A percentile compares a stretch with the other conserved stretches of the same genome.
These are phyloP conservation scores for Hypoxylon sp. DNA, from an alignment of 2,329 filamentous ascomycete genomes.

Conservation along the genomic window DNA sequence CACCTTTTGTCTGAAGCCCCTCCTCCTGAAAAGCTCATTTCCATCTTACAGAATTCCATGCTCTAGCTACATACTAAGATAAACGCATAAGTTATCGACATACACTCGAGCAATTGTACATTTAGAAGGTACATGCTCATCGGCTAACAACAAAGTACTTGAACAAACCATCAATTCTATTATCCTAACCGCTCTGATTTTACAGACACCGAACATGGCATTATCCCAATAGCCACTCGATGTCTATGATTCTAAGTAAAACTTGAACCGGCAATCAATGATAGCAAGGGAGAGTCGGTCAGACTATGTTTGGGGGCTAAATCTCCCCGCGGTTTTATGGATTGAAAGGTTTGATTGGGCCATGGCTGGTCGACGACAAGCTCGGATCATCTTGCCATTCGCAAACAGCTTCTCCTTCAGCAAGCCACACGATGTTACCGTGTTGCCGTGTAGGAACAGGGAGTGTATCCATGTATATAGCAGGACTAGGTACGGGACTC, in stretches of 20 bases:
- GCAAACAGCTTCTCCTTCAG: conserved; percentile 45
- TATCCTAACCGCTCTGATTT: conserved; percentile 19
- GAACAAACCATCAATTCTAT: conserved; percentile 17
- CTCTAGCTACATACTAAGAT: background rate
- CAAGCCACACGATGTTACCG: conserved; percentile 45
- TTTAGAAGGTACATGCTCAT: conserved; percentile 3
- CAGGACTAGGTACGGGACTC: conserved; percentile 22
- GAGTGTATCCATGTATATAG: conserved; percentile 15
- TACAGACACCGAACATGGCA: conserved; percentile 21
- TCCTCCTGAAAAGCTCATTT: background rate
- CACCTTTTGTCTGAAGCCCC: conserved; percentile 8
- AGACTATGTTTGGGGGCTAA: conserved; percentile 33
- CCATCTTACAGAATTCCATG: background rate
- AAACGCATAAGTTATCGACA: background rate
- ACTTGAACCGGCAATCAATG: conserved; percentile 19
- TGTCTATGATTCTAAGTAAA: conserved; percentile 4
- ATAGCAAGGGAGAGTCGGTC: conserved; percentile 30
- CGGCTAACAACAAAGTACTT: conserved; percentile 6
- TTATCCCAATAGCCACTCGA: conserved; percentile 13
- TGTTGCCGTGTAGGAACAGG: conserved; percentile 19
- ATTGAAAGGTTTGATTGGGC: conserved; percentile 18
- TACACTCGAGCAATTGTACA: conserved; percentile 11
- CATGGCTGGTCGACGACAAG: conserved; percentile 12
- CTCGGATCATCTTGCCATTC: conserved; percentile 43
- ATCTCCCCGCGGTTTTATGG: conserved; percentile 28